Conservation (phyloP, 192 early-diverging fungal genomes). For the Spizellomyces sp. region DNA sequence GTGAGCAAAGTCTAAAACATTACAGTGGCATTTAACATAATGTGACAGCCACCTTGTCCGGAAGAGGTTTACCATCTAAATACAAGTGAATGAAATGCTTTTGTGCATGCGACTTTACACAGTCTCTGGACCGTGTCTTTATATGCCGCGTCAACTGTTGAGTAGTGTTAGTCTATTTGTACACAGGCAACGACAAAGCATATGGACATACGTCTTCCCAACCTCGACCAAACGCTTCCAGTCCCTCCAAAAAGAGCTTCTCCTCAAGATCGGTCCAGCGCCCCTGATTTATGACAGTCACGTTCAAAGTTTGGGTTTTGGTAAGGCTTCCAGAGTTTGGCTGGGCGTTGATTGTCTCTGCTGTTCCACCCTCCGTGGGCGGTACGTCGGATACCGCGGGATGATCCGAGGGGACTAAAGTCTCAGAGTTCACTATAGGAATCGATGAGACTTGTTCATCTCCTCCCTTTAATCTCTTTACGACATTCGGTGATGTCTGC, state of each 20-base stretch:
- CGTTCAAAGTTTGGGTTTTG: background rate
- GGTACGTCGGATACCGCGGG: background rate
- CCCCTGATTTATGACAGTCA: conserved; percentile 62
- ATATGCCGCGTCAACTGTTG: conserved; percentile 69
- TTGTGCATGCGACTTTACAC: conserved; percentile 87
- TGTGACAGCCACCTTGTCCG: conserved; percentile 67
- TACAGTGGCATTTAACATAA: background rate
- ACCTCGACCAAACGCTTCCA: conserved; percentile 80
- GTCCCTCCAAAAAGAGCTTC: conserved; percentile 68
- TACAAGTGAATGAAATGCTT: conserved; percentile 92
- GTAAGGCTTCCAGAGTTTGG: background rate
- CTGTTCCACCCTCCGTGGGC: background rate
- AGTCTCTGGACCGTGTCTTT: conserved; percentile 76
- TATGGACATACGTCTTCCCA: conserved; percentile 67
- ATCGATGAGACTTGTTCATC: background rate
- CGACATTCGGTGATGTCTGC: no score
- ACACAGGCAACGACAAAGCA: background rate
- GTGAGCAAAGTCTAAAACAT: background rate
- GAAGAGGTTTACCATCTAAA: conserved; percentile 77
- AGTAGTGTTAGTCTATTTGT: no score
- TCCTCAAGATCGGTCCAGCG: conserved; percentile 81
- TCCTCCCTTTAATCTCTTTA: background rate
- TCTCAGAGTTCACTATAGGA: background rate
- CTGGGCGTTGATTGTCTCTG: background rate
- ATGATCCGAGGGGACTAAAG: background rate